phyloP scores from a whole-genome alignment of 441 rosid genomes.

The Erodium chrysanthum region DNA sequence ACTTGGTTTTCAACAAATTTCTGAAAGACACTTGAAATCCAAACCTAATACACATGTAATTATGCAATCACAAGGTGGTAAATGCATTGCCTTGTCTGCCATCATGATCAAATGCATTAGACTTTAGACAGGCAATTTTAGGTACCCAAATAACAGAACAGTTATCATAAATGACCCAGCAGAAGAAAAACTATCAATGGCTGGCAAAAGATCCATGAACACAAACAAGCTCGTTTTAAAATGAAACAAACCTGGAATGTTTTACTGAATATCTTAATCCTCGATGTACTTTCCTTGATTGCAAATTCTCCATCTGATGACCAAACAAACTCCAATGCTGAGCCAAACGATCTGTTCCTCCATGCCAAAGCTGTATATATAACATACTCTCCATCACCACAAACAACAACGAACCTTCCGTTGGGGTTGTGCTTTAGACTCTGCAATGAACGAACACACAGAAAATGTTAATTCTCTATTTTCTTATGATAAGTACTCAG shows the following conservation, averaged over 20 bases:
- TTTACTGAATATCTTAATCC: slow-evolving; percentile 85
- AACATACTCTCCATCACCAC: slow-evolving; percentile 97
- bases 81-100: neutral
- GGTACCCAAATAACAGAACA: neutral
- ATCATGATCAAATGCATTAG: neutral
- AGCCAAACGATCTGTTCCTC: slow-evolving; percentile 98
- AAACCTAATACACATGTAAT: neutral
- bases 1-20: neutral
- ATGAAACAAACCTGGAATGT: slow-evolving; percentile 64
- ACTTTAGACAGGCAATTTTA: neutral
- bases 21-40: neutral
- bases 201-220: neutral
- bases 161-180: neutral
- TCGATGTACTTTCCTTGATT: slow-evolving; percentile 87
- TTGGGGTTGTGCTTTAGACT: slow-evolving; percentile 94
- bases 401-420: slow-evolving; percentile 95
- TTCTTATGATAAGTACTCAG: neutral
- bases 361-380: slow-evolving; percentile 97
- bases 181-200: neutral
- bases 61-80: neutral
- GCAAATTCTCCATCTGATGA: slow-evolving; percentile 98
- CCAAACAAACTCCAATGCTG: slow-evolving; percentile 93
- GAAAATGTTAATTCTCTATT: neutral
- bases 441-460: slow-evolving; percentile 32
- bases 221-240: neutral